phyloP scores from a whole-genome alignment of 2,329 filamentous ascomycete species.

The Alternaria alternata region DNA sequence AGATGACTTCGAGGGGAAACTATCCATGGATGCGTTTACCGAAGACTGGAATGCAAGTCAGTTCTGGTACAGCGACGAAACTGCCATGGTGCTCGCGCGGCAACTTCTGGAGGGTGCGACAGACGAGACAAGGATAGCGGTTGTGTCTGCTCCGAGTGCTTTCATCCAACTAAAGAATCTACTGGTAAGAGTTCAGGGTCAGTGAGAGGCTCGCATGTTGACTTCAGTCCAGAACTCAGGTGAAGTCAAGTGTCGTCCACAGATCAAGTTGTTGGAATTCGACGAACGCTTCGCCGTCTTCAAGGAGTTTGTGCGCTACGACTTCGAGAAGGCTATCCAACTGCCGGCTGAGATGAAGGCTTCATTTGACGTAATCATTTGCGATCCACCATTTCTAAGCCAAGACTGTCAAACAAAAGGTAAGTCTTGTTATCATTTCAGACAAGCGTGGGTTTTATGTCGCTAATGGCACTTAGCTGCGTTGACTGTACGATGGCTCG shows the following conservation, averaged over 20 bases:
- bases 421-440: conserved; percentile 40
- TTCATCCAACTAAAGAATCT: conserved; percentile 80
- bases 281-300: conserved; percentile 78
- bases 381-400: conserved; percentile 81
- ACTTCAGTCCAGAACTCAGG: conserved; percentile 35
- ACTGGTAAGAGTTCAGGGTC: conserved; percentile 57
- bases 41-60: conserved; percentile 87
- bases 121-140: conserved; percentile 67
- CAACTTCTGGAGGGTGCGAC: conserved; percentile 71
- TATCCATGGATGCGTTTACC: conserved; percentile 74
- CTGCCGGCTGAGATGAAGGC: conserved; percentile 70
- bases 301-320: conserved; percentile 76
- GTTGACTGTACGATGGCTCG: conserved; percentile 77
- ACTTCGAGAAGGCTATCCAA: conserved; percentile 73
- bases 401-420: conserved; percentile 83
- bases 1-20: conserved; percentile 56
- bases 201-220: not conserved
- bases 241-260: conserved; percentile 56
- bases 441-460: not conserved
- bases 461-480: conserved; percentile 62
- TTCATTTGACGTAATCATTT: conserved; percentile 72
- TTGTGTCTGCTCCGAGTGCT: conserved; percentile 78
- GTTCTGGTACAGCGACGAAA: conserved; percentile 83
- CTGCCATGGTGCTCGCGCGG: conserved; percentile 68
- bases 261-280: conserved; percentile 74